A percentile compares a stretch with the other conserved stretches of the same genome.
Evolutionary conservation across 345 rosid genomes (phyloP).

Genomic region (Sisymbrium irio): DNA sequence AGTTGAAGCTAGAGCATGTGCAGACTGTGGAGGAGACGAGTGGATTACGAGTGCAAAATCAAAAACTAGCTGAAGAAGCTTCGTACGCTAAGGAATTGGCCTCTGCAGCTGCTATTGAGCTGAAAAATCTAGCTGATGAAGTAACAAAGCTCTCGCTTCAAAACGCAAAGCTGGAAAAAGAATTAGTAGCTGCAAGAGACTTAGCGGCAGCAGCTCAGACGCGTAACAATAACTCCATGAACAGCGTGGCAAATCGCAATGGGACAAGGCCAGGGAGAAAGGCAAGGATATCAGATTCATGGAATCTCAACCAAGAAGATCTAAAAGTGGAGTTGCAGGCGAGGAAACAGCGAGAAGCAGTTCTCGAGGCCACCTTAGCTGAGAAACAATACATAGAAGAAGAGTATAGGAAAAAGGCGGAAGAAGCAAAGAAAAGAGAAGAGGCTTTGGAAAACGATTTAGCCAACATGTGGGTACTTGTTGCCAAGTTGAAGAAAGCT

Average conservation of each 20-base stretch:
- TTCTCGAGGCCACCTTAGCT: slow-evolving; percentile 75
- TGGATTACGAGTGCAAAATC: slow-evolving; percentile 73
- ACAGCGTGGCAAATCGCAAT: slow-evolving; percentile 55
- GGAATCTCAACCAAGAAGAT: slow-evolving; percentile 80
- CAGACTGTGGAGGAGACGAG: slow-evolving; percentile 79
- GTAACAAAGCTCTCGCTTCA: slow-evolving; percentile 83
- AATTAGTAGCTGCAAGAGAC: slow-evolving; percentile 65
- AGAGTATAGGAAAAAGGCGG: slow-evolving; percentile 67
- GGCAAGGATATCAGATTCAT: slow-evolving; percentile 62
- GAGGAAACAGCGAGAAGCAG: slow-evolving; percentile 79
- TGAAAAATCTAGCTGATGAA: slow-evolving; percentile 88
- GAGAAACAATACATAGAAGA: slow-evolving; percentile 79
- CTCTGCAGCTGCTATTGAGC: slow-evolving; percentile 97
- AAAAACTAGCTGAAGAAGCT: slow-evolving; percentile 89
- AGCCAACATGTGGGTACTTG: slow-evolving; percentile 99
- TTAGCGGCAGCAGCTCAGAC: slow-evolving; percentile 41
- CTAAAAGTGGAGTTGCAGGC: slow-evolving; percentile 79
- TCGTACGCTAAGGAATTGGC: slow-evolving; percentile 94
- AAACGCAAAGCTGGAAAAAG: slow-evolving; percentile 79
- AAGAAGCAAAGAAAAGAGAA: slow-evolving; percentile 86
- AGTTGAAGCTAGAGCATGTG: slow-evolving; percentile 66
- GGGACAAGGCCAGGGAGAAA: slow-evolving; percentile 66
- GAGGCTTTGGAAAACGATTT: slow-evolving; percentile 88
- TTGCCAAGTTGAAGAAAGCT: slow-evolving; percentile 88
- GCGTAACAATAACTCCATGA: slow-evolving; percentile 54